Percentiles rank a stretch among this genome's conserved stretches.
Conservation (phyloP, 1,139 yeast genomes). For the Suhomyces kunorum region DNA sequence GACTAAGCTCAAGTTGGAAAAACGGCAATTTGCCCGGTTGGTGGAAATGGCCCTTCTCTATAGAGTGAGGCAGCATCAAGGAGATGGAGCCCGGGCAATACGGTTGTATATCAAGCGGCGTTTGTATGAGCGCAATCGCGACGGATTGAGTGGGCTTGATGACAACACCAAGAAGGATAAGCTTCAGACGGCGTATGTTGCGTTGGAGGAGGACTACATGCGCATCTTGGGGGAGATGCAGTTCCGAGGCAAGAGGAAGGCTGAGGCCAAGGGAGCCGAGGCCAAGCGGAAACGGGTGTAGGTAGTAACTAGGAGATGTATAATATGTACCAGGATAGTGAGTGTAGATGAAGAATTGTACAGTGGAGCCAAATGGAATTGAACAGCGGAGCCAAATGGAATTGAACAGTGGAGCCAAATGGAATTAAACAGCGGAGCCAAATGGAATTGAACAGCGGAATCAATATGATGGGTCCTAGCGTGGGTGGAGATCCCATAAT, state of each 20-base stretch:
- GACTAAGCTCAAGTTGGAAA: constrained; percentile 59
- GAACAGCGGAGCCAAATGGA: too few species aligned
- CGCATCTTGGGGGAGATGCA: constrained; percentile 50
- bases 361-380: too few species aligned
- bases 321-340: too few species aligned
- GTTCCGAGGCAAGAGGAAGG: constrained; percentile 21
- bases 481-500: too few species aligned
- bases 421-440: too few species aligned
- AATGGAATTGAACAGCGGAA: too few species aligned
- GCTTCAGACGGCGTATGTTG: constrained; percentile 71
- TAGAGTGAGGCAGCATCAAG: constrained; percentile 33
- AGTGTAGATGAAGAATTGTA: too few species aligned
- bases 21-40: constrained; percentile 74
- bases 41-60: constrained; percentile 72
- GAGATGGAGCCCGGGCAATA: constrained; percentile 39
- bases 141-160: constrained; percentile 70
- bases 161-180: constrained; percentile 62
- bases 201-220: constrained; percentile 67
- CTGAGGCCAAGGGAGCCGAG: constrained; percentile 6
- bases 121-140: constrained; percentile 74
- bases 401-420: too few species aligned
- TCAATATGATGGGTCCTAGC: too few species aligned
- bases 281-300: constrained; percentile 7
- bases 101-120: constrained; percentile 71
- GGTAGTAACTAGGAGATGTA: too few species aligned